These are phyloP conservation scores for Arctium lappa DNA, from an alignment of 129 eudicot species.

Conservation along the genomic window DNA sequence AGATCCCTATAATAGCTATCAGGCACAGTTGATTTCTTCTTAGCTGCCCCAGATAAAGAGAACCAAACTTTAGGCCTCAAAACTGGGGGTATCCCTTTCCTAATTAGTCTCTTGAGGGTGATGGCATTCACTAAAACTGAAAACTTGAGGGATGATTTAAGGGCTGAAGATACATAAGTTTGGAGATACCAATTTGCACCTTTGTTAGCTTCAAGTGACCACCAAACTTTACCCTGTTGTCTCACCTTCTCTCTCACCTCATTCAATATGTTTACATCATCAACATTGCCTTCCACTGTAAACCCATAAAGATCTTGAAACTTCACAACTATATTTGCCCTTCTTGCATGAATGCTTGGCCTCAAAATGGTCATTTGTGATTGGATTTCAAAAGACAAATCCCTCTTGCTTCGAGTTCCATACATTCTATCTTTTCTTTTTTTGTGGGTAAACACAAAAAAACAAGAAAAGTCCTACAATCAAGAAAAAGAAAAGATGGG, in stretches of 20 bases:
- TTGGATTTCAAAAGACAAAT: slow-evolving; percentile 50
- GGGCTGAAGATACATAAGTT: slow-evolving; percentile 39
- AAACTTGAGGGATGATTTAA: slow-evolving; percentile 58
- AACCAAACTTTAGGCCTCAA: slow-evolving; percentile 94
- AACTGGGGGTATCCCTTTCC: slow-evolving; percentile 83
- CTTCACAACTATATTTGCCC: slow-evolving; percentile 90
- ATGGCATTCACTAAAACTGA: slow-evolving; percentile 76
- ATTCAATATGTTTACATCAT: slow-evolving; percentile 91
- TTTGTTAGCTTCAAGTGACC: slow-evolving; percentile 83
- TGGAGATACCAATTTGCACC: slow-evolving; percentile 88
- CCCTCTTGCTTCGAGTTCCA: slow-evolving; percentile 51
- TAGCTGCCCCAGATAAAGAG: slow-evolving; percentile 88
- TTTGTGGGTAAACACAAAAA: neutral
- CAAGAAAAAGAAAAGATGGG: neutral
- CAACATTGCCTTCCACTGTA: slow-evolving; percentile 94
- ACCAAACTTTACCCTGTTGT: slow-evolving; percentile 85
- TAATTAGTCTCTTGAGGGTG: slow-evolving; percentile 69
- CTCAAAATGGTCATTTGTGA: slow-evolving; percentile 55
- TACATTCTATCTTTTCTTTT: slow-evolving; percentile 31
- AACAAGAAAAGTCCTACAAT: neutral
- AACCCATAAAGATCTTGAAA: slow-evolving; percentile 95
- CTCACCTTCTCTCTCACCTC: slow-evolving; percentile 92
- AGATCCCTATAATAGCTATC: slow-evolving; percentile 84
- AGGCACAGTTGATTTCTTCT: slow-evolving; percentile 94
- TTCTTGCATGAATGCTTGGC: slow-evolving; percentile 89